A percentile compares a stretch with the other conserved stretches of the same genome.
These are phyloP conservation scores for Trichoderma cornu-damae DNA, from an alignment of 2,329 filamentous ascomycete genomes.

Conservation along the genomic window DNA sequence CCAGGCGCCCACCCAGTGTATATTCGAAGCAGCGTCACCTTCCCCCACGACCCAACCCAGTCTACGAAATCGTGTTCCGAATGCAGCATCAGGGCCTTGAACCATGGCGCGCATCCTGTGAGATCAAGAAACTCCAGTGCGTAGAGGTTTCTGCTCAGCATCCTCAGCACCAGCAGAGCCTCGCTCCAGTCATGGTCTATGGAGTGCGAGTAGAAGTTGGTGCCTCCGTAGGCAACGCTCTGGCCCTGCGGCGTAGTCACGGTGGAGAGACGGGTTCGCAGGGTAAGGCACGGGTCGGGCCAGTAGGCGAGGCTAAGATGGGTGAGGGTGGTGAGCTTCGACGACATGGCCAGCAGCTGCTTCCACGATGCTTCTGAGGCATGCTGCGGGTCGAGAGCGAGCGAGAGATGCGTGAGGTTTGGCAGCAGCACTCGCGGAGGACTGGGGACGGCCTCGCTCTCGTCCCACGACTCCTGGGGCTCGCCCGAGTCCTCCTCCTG, in stretches of 20 bases:
- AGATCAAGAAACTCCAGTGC: constrained; percentile 57
- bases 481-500: constrained; percentile 23
- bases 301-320: constrained; percentile 59
- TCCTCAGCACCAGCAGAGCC: constrained; percentile 50
- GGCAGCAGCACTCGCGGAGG: constrained; percentile 44
- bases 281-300: constrained; percentile 56
- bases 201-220: constrained; percentile 52
- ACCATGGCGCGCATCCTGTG: constrained; percentile 55
- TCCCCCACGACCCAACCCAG: constrained; percentile 51
- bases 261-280: constrained; percentile 46
- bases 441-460: constrained; percentile 30
- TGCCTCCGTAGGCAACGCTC: constrained; percentile 49
- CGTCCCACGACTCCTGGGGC: constrained; percentile 52
- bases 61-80: constrained; percentile 47
- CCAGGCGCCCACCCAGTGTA: constrained; percentile 40
- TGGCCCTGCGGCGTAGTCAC: constrained; percentile 42
- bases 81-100: constrained; percentile 40
- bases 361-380: constrained; percentile 48
- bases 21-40: constrained; percentile 44
- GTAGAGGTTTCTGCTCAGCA: constrained; percentile 51
- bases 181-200: constrained; percentile 57
- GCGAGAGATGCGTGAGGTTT: constrained; percentile 56
- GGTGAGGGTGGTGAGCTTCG: constrained; percentile 50
- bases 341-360: constrained; percentile 50
- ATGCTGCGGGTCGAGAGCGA: constrained; percentile 42